Evolutionary conservation across 768 basidiomycete genomes (phyloP), one percentile per base, ranked within the genome.

Genomic region (Termitomyces sp.): DNA sequence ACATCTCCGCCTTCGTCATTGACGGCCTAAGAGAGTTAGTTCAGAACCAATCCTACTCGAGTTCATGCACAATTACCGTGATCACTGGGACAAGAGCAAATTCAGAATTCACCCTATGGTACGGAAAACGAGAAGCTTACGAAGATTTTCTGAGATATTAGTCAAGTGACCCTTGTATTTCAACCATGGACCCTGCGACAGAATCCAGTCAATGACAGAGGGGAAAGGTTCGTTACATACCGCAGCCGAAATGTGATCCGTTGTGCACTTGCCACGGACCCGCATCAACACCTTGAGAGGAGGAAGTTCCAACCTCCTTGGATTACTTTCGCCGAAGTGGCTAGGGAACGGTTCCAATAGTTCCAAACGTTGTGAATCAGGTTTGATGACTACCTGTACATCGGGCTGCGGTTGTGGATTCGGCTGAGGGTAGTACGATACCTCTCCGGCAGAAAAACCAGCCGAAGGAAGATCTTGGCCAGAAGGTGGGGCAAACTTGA

Each of bases 111-210:
- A 35, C 53, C 20, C 16, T 59, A 35, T n/a, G 22, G 39, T 40
- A 35, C 42, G 28, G 54, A 46, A 57, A 51, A 52, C 24, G 33
- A 11, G 44, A 24, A 18, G 83, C 91, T 69, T 70, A 94, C 94
- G 75, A 11, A 96, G 85, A 73, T 98, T 98, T 75, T 98, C 94
- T 4, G 96, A 94, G 62, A 98, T 97, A 72, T 98, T 98, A 36
- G 90, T 90, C 44, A 98, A 78, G 76, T 98, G 96, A 0, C 93
- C 97, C 73, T 98, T 98, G 80, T 96, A 99, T 79, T 98, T 98
- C 65, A 99, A 78, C 97, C 97, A 99, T 38, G 95, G 93, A 2
- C 97, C 97, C 91, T 92, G 68, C 24, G 58, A 48, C 62, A 24
- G 44, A 62, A 32, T 64, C 33, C 54, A 38, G 58, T 38, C 59